Base-by-base conservation (phyloP, 2,329 filamentous ascomycete species). In the Aspergillus felis region DNA sequence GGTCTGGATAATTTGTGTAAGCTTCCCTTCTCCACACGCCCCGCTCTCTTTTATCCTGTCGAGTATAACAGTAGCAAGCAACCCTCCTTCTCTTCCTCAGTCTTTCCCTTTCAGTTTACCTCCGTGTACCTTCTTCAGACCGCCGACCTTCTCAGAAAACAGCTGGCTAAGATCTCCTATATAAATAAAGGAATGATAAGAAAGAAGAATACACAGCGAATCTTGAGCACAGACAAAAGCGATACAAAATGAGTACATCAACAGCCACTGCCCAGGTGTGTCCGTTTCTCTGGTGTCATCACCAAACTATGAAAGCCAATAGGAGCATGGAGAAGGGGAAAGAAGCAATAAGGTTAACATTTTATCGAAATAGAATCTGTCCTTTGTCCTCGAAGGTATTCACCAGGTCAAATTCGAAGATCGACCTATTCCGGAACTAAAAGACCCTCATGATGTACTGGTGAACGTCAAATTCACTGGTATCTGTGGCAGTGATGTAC, bases 401-500 rank as follows among this genome's bases (percentile, higher is more conserved):
- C 82, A 86, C 73, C 82, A 88, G 66, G 88, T 95, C 67, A 78
- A 80, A 62, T 95, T 87, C 77, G 86, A 88, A 76, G 87, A 93
- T 71, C 85, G 87, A 7, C 89, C 90, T 8, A 76, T 91, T 56
- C 91, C 91, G 47, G 75, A 82, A 57, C 78, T 94, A 66, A 75
- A 83, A 61, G 79, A 80, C 53, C 82, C 85, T 24, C 83, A 92
- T 79, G 87, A 93, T 74, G 91, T 95, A 64, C 82, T 93, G 67
- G 86, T 95, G 62, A 86, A 89, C 70, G 82, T 93, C 66, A 88
- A 89, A 78, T 93, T 88, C 81, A 95, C 91, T 3, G 91, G 91
- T 66, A 94, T 96, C 76, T 95, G 91, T 79, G 91, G 91, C 57
- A 91, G 87, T 58, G 91, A 95, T 76, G 89, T 90, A 68, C 79